A percentile compares a stretch with the other conserved stretches of the same genome.
Conservation (phyloP, 2,329 filamentous ascomycete species). For the Fusarium nisikadoi region DNA sequence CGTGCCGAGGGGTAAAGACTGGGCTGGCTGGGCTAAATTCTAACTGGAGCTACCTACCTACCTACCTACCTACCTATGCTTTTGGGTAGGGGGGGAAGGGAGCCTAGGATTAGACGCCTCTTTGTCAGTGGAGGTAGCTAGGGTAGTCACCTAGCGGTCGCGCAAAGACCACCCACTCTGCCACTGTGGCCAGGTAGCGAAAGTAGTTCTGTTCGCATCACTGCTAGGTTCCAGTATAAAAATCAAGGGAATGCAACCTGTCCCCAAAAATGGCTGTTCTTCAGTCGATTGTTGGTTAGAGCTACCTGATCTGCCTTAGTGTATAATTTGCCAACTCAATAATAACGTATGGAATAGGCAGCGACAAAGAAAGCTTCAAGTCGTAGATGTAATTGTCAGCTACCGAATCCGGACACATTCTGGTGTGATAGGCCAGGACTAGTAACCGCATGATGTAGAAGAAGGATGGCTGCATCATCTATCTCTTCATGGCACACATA, state of each 20-base stretch:
- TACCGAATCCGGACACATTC: slow-evolving; percentile 28
- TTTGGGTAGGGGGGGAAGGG: slow-evolving; percentile 23
- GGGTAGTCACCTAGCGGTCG: slow-evolving; percentile 18
- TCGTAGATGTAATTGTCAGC: slow-evolving; percentile 13
- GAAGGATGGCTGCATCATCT: slow-evolving; percentile 9
- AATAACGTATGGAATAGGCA: slow-evolving; percentile 22
- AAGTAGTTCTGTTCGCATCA: slow-evolving; percentile 21
- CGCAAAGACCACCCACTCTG: slow-evolving; percentile 23
- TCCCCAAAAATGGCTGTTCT: slow-evolving; percentile 37
- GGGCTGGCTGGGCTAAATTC: slow-evolving; percentile 5
- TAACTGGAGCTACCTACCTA: slow-evolving; percentile 20
- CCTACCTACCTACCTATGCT: slow-evolving; percentile 6
- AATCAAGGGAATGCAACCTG: slow-evolving; percentile 44
- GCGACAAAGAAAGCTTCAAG: slow-evolving; percentile 26
- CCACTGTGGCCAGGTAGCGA: slow-evolving; percentile 30
- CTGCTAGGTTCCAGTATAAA: slow-evolving; percentile 30
- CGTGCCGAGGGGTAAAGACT: slow-evolving; percentile 45
- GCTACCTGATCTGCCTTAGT: background rate
- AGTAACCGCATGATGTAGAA: slow-evolving; percentile 14
- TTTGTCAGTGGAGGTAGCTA: slow-evolving; percentile 13
- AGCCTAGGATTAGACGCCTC: slow-evolving; percentile 9
- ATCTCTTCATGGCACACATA: background rate
- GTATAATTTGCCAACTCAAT: slow-evolving; percentile 6
- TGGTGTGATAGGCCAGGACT: slow-evolving; percentile 10
- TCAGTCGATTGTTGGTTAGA: slow-evolving; percentile 25